Base-by-base conservation (phyloP, 2,329 filamentous ascomycete genomes). In the Tolypocladium tundrense region DNA sequence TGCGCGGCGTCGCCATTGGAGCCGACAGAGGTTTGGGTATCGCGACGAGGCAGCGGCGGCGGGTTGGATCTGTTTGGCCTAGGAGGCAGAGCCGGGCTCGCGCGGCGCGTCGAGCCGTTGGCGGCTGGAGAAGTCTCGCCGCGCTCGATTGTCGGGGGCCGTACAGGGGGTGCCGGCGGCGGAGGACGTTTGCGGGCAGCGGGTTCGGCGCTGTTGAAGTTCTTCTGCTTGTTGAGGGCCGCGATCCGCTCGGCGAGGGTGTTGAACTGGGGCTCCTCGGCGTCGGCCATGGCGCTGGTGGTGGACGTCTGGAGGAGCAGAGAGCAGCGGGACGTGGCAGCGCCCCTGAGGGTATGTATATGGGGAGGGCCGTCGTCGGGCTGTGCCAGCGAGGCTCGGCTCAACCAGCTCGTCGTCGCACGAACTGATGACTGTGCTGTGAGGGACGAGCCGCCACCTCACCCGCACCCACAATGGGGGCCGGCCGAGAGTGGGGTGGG, bases 161-260 rank as follows among this genome's bases (percentile, higher is more conserved):
- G 74, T 48, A 68, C 72, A 14, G 77, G 75, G 52, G 78, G 79
- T 19, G 70, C 65, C 27, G 72, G 70, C 35, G 71, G 69, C 14
- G 70, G 68, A 7, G 67, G 66, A 51, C 68, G 62, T 57, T 60
- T 80, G 76, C 77, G 79, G 33, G 76, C 48, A 11, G 48, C 73
- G 31, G 76, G 70, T 57, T 70, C 69, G 27, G 73, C 71, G 16
- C 72, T 65, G 56, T 73, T 73, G 72, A 86, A 82, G 73, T 81
- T 82, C 70, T 82, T 82, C 69, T 86, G 79, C 66, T 75, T 73
- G 63, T 86, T 86, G 61, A 87, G 76, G 37, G 84, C 84, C 11
- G 84, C 83, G 61, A 87, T 87, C 56, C 84, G 78, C 69, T 86
- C 82, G 5, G 81, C 78, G 33, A 87, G 76, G 9, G 79, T 80